phyloP scores from a whole-genome alignment of 2,329 filamentous ascomycete species.

The Dothidotthia symphoricarpi region DNA sequence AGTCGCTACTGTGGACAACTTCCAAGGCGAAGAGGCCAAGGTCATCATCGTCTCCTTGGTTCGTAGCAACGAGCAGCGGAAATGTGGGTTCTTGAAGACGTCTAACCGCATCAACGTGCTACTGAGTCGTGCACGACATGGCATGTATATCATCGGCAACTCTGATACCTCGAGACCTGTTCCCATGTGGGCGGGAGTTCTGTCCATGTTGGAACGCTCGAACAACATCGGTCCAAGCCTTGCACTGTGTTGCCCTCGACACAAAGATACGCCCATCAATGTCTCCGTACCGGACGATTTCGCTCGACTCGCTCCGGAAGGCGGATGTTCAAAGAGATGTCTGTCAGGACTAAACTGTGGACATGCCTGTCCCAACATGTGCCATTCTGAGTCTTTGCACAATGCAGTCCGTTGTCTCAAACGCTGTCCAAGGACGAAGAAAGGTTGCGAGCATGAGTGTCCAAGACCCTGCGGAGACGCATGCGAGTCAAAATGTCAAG shows the following conservation, averaged over 20 bases:
- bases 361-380: constrained; percentile 28
- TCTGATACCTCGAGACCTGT: constrained; percentile 56
- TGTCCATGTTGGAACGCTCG: constrained; percentile 49
- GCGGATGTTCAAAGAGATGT: constrained; percentile 30
- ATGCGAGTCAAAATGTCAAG: constrained; percentile 24
- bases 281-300: constrained; percentile 33
- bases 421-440: constrained; percentile 24
- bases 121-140: constrained; percentile 64
- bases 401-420: constrained; percentile 23
- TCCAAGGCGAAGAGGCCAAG: constrained; percentile 74
- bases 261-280: constrained; percentile 24
- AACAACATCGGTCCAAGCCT: constrained; percentile 19
- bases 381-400: constrained; percentile 35
- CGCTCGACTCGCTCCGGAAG: constrained; percentile 26
- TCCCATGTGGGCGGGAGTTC: constrained; percentile 63
- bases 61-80: constrained; percentile 61
- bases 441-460: constrained; percentile 29
- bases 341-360: constrained; percentile 28
- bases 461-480: constrained; percentile 31
- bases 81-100: constrained; percentile 65
- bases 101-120: constrained; percentile 69
- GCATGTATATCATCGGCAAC: constrained; percentile 71
- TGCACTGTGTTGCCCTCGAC: constrained; percentile 30
- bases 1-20: constrained; percentile 70
- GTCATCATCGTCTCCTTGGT: constrained; percentile 69